Evolutionary conservation across 768 basidiomycete genomes (phyloP).

Genomic region (Hortiboletus flavorubellus): DNA sequence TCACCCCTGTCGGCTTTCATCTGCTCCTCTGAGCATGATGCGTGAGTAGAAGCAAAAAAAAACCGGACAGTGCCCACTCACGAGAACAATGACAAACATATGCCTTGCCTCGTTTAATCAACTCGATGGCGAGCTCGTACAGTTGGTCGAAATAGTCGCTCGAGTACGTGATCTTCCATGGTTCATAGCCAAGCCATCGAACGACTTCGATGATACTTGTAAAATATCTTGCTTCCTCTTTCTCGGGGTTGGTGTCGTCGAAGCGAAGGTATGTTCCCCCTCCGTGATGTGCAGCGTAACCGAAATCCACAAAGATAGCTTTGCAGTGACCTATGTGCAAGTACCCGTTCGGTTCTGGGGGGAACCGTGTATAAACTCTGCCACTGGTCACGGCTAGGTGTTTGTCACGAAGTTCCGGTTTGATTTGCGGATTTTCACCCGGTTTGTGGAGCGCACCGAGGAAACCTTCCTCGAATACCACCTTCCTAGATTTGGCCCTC

Average conservation of each 20-base stretch:
- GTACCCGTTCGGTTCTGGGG: conserved; percentile 97
- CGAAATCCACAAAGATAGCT: conserved; percentile 97
- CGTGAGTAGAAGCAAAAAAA: conserved; percentile 1
- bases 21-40: conserved; percentile 68
- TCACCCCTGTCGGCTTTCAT: conserved; percentile 87
- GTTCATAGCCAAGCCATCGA: conserved; percentile 96
- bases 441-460: conserved; percentile 89
- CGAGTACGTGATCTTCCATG: conserved; percentile 98
- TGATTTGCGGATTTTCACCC: conserved; percentile 88
- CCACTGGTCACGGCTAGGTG: conserved; percentile 82
- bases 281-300: conserved; percentile 93
- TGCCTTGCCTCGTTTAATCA: conserved; percentile 87
- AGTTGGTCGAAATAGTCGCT: conserved; percentile 93
- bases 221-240: conserved; percentile 94
- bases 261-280: conserved; percentile 93
- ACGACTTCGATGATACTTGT: conserved; percentile 95
- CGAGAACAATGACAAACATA: conserved; percentile 97
- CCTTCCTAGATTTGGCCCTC: conserved; percentile 40
- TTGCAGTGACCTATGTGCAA: conserved; percentile 97
- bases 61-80: conserved; percentile 40
- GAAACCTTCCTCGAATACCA: conserved; percentile 94
- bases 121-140: conserved; percentile 80
- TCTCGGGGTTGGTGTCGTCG: conserved; percentile 98
- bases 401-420: conserved; percentile 69
- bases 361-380: conserved; percentile 91